phyloP scores from a whole-genome alignment of 2,329 filamentous ascomycete species.

The Karstenula rhodostoma region DNA sequence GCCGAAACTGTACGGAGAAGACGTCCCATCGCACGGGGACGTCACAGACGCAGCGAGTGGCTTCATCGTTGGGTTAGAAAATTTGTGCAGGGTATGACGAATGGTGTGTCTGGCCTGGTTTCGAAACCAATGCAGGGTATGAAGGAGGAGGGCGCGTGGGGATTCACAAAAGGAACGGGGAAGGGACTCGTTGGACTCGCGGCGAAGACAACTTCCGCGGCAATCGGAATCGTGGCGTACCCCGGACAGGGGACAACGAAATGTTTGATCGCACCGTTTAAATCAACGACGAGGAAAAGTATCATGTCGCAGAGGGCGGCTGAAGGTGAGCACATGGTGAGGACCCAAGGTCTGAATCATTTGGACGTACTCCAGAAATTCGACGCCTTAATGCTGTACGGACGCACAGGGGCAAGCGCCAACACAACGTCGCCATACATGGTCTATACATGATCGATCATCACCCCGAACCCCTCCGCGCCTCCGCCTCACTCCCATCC shows the following conservation, averaged over 20 bases:
- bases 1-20: conserved; percentile 50
- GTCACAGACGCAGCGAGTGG: conserved; percentile 48
- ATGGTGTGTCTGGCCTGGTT: conserved; percentile 78
- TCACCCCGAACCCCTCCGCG: background rate
- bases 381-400: background rate
- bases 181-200: conserved; percentile 37
- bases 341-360: background rate
- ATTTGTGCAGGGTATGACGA: conserved; percentile 75
- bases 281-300: background rate
- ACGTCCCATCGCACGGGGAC: conserved; percentile 40
- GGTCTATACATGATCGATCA: background rate
- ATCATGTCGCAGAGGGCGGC: background rate
- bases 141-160: conserved; percentile 66
- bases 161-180: conserved; percentile 57
- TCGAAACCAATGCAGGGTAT: conserved; percentile 75
- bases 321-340: background rate
- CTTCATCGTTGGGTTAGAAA: conserved; percentile 72
- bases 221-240: conserved; percentile 5
- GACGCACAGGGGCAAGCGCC: no score
- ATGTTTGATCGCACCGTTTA: background rate
- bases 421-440: background rate
- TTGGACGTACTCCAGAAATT: background rate
- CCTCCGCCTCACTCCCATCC: background rate
- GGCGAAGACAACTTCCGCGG: conserved; percentile 18
- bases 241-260: conserved; percentile 5